These are phyloP conservation scores for Boletus rubroflammeus DNA, from an alignment of 768 basidiomycete genomes.

Conservation along the genomic window DNA sequence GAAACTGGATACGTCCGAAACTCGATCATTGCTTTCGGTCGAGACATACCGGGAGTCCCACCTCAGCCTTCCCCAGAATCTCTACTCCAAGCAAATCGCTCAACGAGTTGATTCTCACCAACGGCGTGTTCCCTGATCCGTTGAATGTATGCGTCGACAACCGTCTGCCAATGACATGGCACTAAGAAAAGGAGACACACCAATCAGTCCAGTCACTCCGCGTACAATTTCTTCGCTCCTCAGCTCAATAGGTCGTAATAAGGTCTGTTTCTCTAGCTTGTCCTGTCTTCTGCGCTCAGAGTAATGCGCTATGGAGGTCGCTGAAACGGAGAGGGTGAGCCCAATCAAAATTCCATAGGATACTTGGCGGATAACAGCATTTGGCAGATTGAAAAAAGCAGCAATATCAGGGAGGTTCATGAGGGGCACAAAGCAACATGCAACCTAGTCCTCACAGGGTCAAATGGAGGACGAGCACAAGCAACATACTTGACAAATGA, in stretches of 20 bases:
- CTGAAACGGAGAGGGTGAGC: constrained; percentile 70
- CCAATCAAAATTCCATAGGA: constrained; percentile 65
- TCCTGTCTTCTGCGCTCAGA: constrained; percentile 46
- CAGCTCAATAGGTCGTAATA: constrained; percentile 61
- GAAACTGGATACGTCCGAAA: constrained; percentile 67
- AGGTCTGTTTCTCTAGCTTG: constrained; percentile 25
- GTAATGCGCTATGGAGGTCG: constrained; percentile 58
- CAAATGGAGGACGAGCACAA: background rate
- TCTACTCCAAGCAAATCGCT: constrained; percentile 91
- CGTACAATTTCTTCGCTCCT: constrained; percentile 73
- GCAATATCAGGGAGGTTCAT: constrained; percentile 12
- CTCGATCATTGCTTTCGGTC: background rate
- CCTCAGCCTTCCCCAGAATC: constrained; percentile 95
- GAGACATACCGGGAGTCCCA: constrained; percentile 26
- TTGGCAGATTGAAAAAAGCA: constrained; percentile 24
- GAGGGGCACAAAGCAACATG: background rate
- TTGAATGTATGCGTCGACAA: background rate
- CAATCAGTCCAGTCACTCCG: constrained; percentile 84
- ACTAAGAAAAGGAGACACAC: constrained; percentile 38
- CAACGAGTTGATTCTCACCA: constrained; percentile 86
- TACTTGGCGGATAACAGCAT: constrained; percentile 32
- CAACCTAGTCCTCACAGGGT: background rate
- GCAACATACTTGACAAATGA: background rate
- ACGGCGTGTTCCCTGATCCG: constrained; percentile 82
- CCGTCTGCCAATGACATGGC: background rate